Evolutionary conservation across 768 basidiomycete species (phyloP).

Genomic region (Russula compacta): DNA sequence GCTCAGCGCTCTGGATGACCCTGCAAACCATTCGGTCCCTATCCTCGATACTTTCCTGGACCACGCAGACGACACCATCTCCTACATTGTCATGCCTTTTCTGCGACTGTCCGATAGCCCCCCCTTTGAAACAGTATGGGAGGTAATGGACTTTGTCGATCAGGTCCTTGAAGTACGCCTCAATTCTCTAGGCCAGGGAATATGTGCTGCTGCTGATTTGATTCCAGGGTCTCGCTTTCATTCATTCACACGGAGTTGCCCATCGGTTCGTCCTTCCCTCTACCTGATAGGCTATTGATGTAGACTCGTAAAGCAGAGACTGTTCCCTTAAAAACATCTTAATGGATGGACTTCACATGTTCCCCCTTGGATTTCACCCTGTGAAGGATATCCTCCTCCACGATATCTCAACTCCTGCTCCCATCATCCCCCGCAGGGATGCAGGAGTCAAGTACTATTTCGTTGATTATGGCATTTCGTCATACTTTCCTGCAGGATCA

Average conservation of each 20-base stretch:
- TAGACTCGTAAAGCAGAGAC: background rate
- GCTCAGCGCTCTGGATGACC: background rate
- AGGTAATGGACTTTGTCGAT: slow-evolving; percentile 9
- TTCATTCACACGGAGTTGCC: slow-evolving; percentile 14
- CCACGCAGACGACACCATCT: background rate
- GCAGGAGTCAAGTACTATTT: slow-evolving; percentile 12
- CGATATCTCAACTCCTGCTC: background rate
- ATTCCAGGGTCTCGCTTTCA: slow-evolving; percentile 12
- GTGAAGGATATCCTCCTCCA: background rate
- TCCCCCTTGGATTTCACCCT: slow-evolving; percentile 13
- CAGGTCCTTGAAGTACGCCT: slow-evolving; percentile 9
- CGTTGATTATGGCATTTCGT: slow-evolving; percentile 13
- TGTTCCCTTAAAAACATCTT: background rate
- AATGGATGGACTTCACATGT: slow-evolving; percentile 12
- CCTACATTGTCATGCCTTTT: slow-evolving; percentile 16
- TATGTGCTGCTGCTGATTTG: background rate
- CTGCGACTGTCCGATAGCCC: background rate
- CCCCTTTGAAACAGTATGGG: background rate
- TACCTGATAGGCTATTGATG: background rate
- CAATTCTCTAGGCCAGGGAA: too few relatives aligned
- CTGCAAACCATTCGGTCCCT: slow-evolving; percentile 10
- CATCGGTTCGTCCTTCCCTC: slow-evolving; percentile 5
- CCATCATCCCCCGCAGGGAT: background rate
- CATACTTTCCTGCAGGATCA: background rate
- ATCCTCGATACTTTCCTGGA: slow-evolving; percentile 14